phyloP scores from a whole-genome alignment of 805 yeast genomes.

The Dipodascus geniculatus region DNA sequence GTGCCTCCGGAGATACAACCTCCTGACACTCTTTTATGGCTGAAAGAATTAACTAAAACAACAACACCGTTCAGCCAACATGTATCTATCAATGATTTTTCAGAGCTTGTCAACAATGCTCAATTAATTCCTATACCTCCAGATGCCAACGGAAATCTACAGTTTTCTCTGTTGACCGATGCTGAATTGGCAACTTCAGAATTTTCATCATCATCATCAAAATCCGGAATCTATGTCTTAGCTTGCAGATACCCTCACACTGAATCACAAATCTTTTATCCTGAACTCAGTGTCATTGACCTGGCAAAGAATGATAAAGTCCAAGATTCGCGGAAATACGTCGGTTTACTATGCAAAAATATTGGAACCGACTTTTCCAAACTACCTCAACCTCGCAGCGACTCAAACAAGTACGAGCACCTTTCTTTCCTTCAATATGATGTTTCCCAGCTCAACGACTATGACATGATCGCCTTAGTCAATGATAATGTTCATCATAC shows the following conservation, averaged over 20 bases:
- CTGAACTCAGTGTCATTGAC: constrained; percentile 11
- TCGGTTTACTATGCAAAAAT: constrained; percentile 33
- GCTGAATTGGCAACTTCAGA: constrained; percentile 10
- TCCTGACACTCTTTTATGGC: background rate
- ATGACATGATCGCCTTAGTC: constrained; percentile 40
- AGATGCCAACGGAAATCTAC: constrained; percentile 2
- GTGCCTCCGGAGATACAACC: background rate
- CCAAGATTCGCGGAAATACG: constrained; percentile 3
- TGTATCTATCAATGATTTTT: background rate
- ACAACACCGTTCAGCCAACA: constrained; percentile 1
- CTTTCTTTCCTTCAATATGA: constrained; percentile 37
- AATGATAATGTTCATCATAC: constrained; percentile 21
- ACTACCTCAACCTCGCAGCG: constrained; percentile 40
- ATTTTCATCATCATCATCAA: constrained; percentile 12
- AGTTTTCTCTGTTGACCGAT: constrained; percentile 18
- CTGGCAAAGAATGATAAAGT: constrained; percentile 4
- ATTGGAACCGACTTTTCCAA: constrained; percentile 26
- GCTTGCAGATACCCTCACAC: constrained; percentile 14
- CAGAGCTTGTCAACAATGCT: constrained; percentile 6
- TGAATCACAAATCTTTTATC: constrained; percentile 2
- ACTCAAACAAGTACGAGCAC: constrained; percentile 34
- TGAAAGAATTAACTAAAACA: constrained; percentile 3
- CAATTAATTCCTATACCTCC: constrained; percentile 16
- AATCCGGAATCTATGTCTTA: constrained; percentile 13
- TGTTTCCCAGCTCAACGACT: constrained; percentile 29